Evolutionary conservation across 2,329 filamentous ascomycete genomes (phyloP).

Genomic region (Fusarium napiforme): DNA sequence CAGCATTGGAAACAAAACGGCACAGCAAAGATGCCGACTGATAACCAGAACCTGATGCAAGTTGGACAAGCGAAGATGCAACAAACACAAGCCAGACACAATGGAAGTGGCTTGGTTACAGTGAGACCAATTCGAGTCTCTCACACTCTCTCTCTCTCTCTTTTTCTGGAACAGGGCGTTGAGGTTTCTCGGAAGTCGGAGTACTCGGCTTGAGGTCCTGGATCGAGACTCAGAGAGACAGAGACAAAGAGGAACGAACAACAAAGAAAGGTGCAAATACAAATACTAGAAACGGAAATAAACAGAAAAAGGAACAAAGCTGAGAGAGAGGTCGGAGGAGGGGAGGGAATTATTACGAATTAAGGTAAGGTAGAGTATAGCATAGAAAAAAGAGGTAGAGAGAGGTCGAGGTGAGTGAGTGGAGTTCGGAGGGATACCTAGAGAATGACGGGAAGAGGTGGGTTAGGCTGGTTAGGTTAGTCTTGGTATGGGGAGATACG

Average conservation of each 20-base stretch:
- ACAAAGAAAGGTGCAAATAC: conserved; percentile 9
- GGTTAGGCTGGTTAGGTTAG: conserved; percentile 13
- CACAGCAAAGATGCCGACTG: conserved; percentile 36
- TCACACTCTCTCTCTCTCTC: neutral
- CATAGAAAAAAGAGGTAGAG: conserved; percentile 11
- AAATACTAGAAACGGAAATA: conserved; percentile 22
- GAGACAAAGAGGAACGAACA: conserved; percentile 20
- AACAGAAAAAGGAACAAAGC: conserved; percentile 11
- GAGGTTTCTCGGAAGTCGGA: conserved; percentile 22
- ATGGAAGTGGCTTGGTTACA: conserved; percentile 36
- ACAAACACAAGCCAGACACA: conserved; percentile 26
- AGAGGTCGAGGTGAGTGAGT: neutral
- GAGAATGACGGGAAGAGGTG: conserved; percentile 28
- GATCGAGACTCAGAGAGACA: neutral
- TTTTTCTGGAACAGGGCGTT: conserved; percentile 30
- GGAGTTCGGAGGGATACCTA: conserved; percentile 6
- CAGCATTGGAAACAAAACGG: conserved; percentile 41
- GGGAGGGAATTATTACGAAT: conserved; percentile 35
- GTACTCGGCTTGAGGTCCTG: conserved; percentile 9
- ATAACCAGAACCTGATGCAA: conserved; percentile 30
- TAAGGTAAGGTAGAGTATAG: conserved; percentile 22
- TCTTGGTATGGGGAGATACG: conserved; percentile 21
- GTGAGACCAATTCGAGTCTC: conserved; percentile 20
- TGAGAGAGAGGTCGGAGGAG: conserved; percentile 11
- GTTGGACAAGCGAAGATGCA: conserved; percentile 31